Evolutionary conservation across 495 filamentous ascomycete species (phyloP), one percentile per base, ranked within the genome.

Genomic region (Friedmanniomyces endolithicus): DNA sequence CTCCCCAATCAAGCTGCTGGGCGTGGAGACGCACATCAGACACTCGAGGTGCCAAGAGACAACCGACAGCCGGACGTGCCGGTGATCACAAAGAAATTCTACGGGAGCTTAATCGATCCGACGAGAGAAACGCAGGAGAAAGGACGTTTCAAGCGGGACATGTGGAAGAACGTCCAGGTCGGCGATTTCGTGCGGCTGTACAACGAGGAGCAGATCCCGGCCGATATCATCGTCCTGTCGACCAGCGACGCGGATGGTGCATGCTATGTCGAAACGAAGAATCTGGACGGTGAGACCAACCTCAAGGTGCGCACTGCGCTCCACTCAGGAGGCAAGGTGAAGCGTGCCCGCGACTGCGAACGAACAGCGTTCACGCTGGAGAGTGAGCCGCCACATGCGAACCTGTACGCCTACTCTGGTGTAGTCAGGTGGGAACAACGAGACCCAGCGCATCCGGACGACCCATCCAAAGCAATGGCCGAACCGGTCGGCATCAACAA

Each of bases 221-320:
- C 94, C 37, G 94, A 99, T 70, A 75, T 97, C 43, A 84, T 97
- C 48, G 87, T 99, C 50, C 73, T 99, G n/a, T 88, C 92, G 12
- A 96, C 94, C 11, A 96, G 92, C 1, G 92, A 96, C 63, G 78
- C 81, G 3, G 94, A 99, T 63, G 94, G 94, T 35, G 85, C 89
- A 33, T 99, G 94, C 67, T 97, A 97, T 61, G 84, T 97, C 22
- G 94, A 99, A 70, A 99, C 94, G 1, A 99, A 95, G 74, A 95
- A 94, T 64, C 70, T 99, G 67, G 94, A 99, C 64, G 94, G 94
- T 19, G 94, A 99, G 68, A 99, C 94, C 0, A 99, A 99, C 62
- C 72, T 99, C 50, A 99, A 99, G 68, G 87, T 97, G 50, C 84
- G 94, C 22, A 86, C 90, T 56, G 90, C 94, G 19, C 76, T 97